A percentile compares a stretch with the other conserved stretches of the same genome.
These are phyloP conservation scores for Ogataea wickerhamii DNA, from an alignment of 805 yeast genomes.

Conservation along the genomic window DNA sequence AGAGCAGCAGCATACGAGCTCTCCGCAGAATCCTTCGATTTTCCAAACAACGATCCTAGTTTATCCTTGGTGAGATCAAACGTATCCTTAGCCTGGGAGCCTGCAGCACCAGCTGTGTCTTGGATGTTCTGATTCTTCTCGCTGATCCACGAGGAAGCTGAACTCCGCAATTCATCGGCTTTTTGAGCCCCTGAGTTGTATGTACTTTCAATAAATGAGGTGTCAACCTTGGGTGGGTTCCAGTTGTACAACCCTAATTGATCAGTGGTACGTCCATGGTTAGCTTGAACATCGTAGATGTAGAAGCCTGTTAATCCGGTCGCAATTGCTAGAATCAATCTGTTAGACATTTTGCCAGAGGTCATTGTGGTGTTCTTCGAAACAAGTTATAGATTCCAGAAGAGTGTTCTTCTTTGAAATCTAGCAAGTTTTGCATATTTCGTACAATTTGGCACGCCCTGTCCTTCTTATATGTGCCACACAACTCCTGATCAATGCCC, in stretches of 20 bases:
- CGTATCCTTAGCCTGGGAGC: conserved; percentile 13
- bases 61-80: conserved; percentile 14
- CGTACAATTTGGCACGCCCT: background rate
- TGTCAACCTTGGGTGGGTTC: conserved; percentile 23
- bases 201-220: conserved; percentile 9
- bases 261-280: conserved; percentile 25
- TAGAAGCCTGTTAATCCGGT: conserved; percentile 29
- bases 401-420: too few species aligned
- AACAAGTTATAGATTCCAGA: too few species aligned
- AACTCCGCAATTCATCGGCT: conserved; percentile 18
- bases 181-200: conserved; percentile 18
- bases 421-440: too few species aligned
- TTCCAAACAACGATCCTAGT: conserved; percentile 16
- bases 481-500: too few species aligned
- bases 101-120: conserved; percentile 12
- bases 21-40: conserved; percentile 23
- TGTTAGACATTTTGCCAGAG: conserved; percentile 18
- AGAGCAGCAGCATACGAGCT: conserved; percentile 26
- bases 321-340: conserved; percentile 18
- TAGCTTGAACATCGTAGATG: conserved; percentile 26
- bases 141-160: conserved; percentile 21
- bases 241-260: conserved; percentile 27
- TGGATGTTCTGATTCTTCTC: conserved; percentile 19
- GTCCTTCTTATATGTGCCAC: too few species aligned
- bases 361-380: conserved; percentile 8